Base-by-base conservation (phyloP, 192 early-diverging fungal genomes). In the Umbelopsis sp. region DNA sequence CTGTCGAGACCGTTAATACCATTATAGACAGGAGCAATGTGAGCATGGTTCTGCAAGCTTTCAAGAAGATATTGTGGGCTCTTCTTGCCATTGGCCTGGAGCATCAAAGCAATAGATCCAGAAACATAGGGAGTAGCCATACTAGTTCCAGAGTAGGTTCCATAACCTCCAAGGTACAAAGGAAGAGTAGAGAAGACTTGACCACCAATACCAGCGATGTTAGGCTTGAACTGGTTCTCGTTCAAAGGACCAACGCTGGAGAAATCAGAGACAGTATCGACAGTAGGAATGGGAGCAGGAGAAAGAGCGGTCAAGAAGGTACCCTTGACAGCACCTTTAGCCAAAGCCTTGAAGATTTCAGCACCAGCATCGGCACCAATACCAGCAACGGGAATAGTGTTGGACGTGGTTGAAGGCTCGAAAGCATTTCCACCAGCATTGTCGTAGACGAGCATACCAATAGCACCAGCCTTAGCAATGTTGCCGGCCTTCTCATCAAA, bases 161-260 rank as follows among this genome's bases (percentile, higher is more conserved):
- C 73, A 49, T 87, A 87, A 10, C 71, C 64, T 27, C 87, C 84
- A 18, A 74, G 65, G 7, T 69, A 49, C 10, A 72, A 12, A 46
- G 87, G 87, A 20, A 82, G 68, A 37, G 81, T 74, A n/a, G 87
- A 88, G 49, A 84, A 85, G 10, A 89, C 81, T 48, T 64, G 72
- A 16, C 83, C 84, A 64, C 87, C 87, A 30, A 82, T 72, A 65
- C 81, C 84, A 48, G 70, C 74, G 74, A 88, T 47, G 67, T 86
- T 77, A 25, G 84, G 84, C 68, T 86, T 86, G 44, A 84, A 25
- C 20, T 85, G 75, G 50, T 96, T 77, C 58, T 93, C 86, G 35
- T 81, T 81, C 48, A 85, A 88, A 0, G 91, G 87, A 21, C 95
- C 95, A 71, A 85, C 85, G 23, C 90, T 91, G 11, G 91, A 91